Evolutionary conservation across 2,329 filamentous ascomycete species (phyloP).

Genomic region (Sclerotinia trifoliorum): DNA sequence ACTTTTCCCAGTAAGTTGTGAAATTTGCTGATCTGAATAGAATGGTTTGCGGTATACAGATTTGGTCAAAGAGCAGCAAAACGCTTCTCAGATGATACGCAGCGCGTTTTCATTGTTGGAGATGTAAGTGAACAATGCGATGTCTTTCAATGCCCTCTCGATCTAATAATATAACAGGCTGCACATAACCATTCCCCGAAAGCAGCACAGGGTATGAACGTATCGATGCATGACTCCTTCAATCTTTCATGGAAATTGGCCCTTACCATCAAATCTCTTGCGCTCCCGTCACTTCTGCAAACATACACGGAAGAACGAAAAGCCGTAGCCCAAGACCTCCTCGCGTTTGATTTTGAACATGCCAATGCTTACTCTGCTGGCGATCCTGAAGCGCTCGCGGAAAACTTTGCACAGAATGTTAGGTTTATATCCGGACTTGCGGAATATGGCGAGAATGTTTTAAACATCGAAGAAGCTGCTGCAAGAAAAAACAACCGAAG

Average conservation of each 20-base stretch:
- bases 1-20: constrained; percentile 41
- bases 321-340: constrained; percentile 63
- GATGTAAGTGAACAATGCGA: constrained; percentile 39
- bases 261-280: constrained; percentile 52
- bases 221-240: constrained; percentile 58
- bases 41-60: constrained; percentile 59
- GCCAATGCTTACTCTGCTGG: constrained; percentile 59
- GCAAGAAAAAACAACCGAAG: constrained; percentile 30
- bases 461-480: constrained; percentile 54
- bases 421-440: constrained; percentile 72
- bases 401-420: constrained; percentile 69
- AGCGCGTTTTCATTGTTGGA: constrained; percentile 58
- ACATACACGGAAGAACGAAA: constrained; percentile 64
- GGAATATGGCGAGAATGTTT: constrained; percentile 61
- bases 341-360: constrained; percentile 60
- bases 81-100: constrained; percentile 49
- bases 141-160: constrained; percentile 34
- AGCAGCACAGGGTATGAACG: constrained; percentile 61
- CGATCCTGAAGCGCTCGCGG: constrained; percentile 60
- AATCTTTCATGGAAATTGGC: constrained; percentile 61
- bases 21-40: constrained; percentile 59
- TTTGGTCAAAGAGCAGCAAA: constrained; percentile 61
- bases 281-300: constrained; percentile 53
- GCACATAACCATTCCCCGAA: constrained; percentile 62
- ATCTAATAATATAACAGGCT: constrained; percentile 38